Conservation (phyloP, 108 stramenopile genomes). For the Nannochloropsis granulata region DNA sequence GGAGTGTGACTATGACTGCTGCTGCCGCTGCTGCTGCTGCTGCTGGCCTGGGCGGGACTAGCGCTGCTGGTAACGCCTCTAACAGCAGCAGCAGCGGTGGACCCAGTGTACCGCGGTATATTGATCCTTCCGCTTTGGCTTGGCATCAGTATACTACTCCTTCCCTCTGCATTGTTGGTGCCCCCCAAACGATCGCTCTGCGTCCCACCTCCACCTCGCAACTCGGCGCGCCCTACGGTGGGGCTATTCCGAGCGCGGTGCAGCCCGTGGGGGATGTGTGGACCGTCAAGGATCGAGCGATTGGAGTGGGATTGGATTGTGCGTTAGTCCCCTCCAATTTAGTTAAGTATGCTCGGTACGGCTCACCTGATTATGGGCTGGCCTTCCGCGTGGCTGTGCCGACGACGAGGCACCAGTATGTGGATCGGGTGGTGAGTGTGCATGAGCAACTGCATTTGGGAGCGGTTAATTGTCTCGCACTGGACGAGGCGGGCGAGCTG, state of each 20-base stretch:
- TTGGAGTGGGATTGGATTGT: slow-evolving; percentile 4
- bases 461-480: slow-evolving; percentile 56
- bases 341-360: slow-evolving; percentile 24
- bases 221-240: slow-evolving; percentile 2
- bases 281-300: slow-evolving; percentile 6
- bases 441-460: slow-evolving; percentile 78
- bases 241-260: background rate
- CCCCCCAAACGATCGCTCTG: slow-evolving; percentile 55
- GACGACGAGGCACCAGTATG: background rate
- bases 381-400: background rate
- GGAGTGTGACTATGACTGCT: background rate
- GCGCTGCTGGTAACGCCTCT: background rate
- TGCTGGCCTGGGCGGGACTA: background rate
- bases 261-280: slow-evolving; percentile 26
- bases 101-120: slow-evolving; percentile 28
- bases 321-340: background rate
- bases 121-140: slow-evolving; percentile 66
- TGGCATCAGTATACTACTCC: slow-evolving; percentile 65
- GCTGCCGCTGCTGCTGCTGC: background rate
- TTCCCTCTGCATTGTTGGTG: slow-evolving; percentile 87
- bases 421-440: slow-evolving; percentile 63
- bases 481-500: slow-evolving; percentile 55
- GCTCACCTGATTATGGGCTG: slow-evolving; percentile 11
- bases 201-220: slow-evolving; percentile 8
- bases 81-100: background rate